These are phyloP conservation scores for Orbilia oligospora DNA, from an alignment of 2,329 filamentous ascomycete species.

Conservation along the genomic window DNA sequence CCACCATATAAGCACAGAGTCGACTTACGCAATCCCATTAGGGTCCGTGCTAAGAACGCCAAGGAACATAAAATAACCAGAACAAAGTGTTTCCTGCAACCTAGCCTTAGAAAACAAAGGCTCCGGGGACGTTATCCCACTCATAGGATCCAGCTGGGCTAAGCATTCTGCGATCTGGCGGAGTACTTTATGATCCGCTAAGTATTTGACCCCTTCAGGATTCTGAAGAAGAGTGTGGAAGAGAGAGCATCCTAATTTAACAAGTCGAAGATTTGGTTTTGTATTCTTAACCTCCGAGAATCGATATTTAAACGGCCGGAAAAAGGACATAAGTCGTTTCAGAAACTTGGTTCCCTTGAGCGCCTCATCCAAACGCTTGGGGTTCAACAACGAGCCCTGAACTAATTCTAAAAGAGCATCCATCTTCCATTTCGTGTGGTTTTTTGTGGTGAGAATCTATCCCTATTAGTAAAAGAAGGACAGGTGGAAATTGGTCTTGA, in stretches of 20 bases:
- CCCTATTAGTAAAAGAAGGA: not conserved
- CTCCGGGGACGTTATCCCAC: conserved; percentile 81
- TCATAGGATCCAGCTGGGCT: conserved; percentile 83
- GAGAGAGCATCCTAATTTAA: conserved; percentile 88
- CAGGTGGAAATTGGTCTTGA: not conserved
- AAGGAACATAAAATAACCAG: conserved; percentile 79
- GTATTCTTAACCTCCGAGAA: conserved; percentile 93
- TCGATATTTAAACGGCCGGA: conserved; percentile 94
- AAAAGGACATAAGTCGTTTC: conserved; percentile 93
- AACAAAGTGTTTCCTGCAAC: conserved; percentile 86
- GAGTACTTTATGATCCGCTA: conserved; percentile 91
- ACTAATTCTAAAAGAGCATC: conserved; percentile 90
- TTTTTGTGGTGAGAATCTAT: conserved; percentile 84
- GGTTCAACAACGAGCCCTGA: conserved; percentile 89
- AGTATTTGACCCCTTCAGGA: conserved; percentile 83
- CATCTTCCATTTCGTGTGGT: conserved; percentile 98
- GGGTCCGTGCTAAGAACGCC: conserved; percentile 86
- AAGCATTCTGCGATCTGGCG: conserved; percentile 95
- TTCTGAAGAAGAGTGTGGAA: conserved; percentile 89
- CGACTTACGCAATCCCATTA: conserved; percentile 77
- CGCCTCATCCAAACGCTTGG: conserved; percentile 92
- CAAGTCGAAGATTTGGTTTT: conserved; percentile 92
- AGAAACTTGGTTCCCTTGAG: conserved; percentile 96
- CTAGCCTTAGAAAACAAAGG: conserved; percentile 91
- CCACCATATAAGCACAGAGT: not conserved